Base-by-base conservation (phyloP, 768 basidiomycete species). In the Amanita phalloides region DNA sequence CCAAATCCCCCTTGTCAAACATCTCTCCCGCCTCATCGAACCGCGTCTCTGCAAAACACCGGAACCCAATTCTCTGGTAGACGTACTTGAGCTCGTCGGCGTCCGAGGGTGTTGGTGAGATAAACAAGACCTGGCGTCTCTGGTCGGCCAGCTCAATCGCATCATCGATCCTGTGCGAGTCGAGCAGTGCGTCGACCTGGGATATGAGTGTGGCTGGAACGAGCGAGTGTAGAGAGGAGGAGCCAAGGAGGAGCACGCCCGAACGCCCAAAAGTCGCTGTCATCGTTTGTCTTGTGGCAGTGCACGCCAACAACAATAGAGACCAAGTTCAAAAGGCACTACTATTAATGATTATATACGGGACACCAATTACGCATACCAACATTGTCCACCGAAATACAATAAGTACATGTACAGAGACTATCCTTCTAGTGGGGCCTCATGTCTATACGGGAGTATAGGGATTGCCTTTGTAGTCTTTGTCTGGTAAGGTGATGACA, bases 1-100 rank as follows among this genome's bases (percentile, higher is more conserved):
- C 91, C n/a, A 90, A 67, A 42, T 84, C 79, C 33, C 90, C 91
- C 50, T 80, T 75, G 60, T 86, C 81, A 52, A 95, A 75, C 59
- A 88, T 77, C 55, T 76, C 78, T 14, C 84, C 85, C 1, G 92
- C 91, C 53, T 90, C 85, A 55, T 86, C 82, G 62, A 96, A 94
- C 46, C 82, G 71, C 0, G 89, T 90, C 62, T 90, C 87, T 28
- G 71, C 64, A 61, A 94, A 75, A 58, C 84, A 84, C 63, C 83
- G 77, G 61, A 87, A 87, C 13, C 88, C 92, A 49, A 94, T 78
- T 32, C 81, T 80, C 58, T 90, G 86, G 62, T 89, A 88, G 33
- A 90, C 73, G 57, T 89, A 90, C 54, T 76, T 76, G 45, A 92
- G 68, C 58, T 87, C 86, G 32, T 86, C 84, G 2, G 44, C 8